Percentiles rank a stretch among this genome's conserved stretches.
Conservation (phyloP, 345 rosid genomes). For the Sisymbrium irio region DNA sequence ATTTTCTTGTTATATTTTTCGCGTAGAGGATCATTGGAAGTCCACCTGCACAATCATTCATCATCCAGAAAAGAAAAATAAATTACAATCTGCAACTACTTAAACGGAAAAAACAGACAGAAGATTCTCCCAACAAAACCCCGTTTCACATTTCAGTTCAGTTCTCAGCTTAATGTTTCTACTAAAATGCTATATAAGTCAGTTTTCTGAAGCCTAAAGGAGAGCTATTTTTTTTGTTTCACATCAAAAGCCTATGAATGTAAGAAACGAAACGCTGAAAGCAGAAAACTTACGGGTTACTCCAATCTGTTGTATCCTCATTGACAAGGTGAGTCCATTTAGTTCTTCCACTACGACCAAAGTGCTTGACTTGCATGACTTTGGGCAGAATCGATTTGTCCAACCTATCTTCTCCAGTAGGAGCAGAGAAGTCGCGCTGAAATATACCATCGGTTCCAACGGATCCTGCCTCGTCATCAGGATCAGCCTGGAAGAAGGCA, state of each 20-base stretch:
- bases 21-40: conserved; percentile 63
- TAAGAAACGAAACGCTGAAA: neutral
- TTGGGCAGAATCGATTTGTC: conserved; percentile 66
- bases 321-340: conserved; percentile 88
- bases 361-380: conserved; percentile 82
- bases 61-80: neutral
- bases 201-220: neutral
- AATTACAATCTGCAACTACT: conserved; percentile 17
- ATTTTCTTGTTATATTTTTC: conserved; percentile 71
- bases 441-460: conserved; percentile 45
- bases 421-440: conserved; percentile 65
- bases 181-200: conserved; percentile 3
- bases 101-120: neutral
- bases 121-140: conserved; percentile 2
- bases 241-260: neutral
- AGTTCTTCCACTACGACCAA: conserved; percentile 81
- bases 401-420: conserved; percentile 83
- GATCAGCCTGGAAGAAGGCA: conserved; percentile 61
- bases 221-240: neutral
- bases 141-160: neutral
- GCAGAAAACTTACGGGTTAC: conserved; percentile 59
- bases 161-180: conserved; percentile 10
- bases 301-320: conserved; percentile 84
- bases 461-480: conserved; percentile 52
- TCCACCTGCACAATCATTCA: conserved; percentile 52